Evolutionary conservation across 176 grass and related monocot species (phyloP), one percentile per base, ranked within the genome.

Genomic region (Zizania latifolia): DNA sequence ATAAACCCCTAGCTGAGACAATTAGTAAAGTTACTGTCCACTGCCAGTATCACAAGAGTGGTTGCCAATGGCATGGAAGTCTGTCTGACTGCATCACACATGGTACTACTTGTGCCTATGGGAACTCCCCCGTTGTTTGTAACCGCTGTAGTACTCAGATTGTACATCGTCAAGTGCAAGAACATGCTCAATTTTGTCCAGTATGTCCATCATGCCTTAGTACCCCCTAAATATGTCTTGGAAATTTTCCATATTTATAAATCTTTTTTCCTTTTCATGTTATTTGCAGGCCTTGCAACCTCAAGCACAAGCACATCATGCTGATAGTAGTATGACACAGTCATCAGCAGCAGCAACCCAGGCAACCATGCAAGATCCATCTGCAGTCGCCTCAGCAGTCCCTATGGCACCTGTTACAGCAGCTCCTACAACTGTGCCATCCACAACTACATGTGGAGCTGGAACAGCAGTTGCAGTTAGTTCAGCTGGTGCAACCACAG

Each of bases 161-260:
- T 84, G 79, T 99, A 72, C 92, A 99, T 73, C 84, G 87, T 31
- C 95, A 99, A 90, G 95, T 99, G 63, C 92, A 90, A 87, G 95
- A 99, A 62, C 95, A 94, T 88, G 92, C 95, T 68, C 92, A 99
- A 72, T 71, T 92, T 39, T 99, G 95, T 54, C 86, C 87, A 80
- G 95, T 99, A 88, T 84, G 91, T 92, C 26, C 40, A 40, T 23
- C 66, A 32, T 26, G 5, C 10, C 46, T 30, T 72, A n/a, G 72
- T 10, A 63, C n/a, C 80, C 76, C 2, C 7, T 68, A 32, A 48
- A 17, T 61, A 72, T 58, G 15, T 48, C 33, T 55, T 74, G 46
- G 29, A 46, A 60, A 22, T 57, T 78, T 14, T 51, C 55, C 10
- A 17, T 62, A 27, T 39, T 61, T 22, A 75, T 67, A 29, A 21